These are phyloP conservation scores for Luzula sylvatica DNA, from an alignment of 176 grass and related monocot genomes.

Conservation along the genomic window DNA sequence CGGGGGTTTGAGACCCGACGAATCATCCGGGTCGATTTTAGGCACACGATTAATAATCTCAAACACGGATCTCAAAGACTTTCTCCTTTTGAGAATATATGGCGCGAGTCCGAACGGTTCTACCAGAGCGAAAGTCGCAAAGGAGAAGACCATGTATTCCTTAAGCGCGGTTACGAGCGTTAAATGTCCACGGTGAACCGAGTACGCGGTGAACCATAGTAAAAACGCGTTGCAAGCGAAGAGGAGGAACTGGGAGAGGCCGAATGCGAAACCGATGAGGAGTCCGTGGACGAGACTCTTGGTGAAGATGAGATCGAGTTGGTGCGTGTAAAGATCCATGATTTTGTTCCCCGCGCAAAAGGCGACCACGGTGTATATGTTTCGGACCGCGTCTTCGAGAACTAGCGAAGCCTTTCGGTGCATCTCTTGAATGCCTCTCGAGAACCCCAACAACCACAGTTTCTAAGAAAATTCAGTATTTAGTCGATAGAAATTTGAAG, in stretches of 20 bases:
- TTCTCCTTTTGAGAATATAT: slow-evolving; percentile 82
- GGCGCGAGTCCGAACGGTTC: slow-evolving; percentile 97
- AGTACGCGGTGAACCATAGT: slow-evolving; percentile 76
- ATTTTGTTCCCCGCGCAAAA: slow-evolving; percentile 95
- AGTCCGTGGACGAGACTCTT: slow-evolving; percentile 89
- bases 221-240: slow-evolving; percentile 90
- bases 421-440: slow-evolving; percentile 96
- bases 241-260: slow-evolving; percentile 95
- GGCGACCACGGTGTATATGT: slow-evolving; percentile 98
- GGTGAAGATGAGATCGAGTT: slow-evolving; percentile 70
- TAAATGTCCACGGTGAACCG: slow-evolving; percentile 50
- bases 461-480: slow-evolving; percentile 47
- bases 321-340: slow-evolving; percentile 93
- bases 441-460: slow-evolving; percentile 98
- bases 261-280: slow-evolving; percentile 85
- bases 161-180: slow-evolving; percentile 69
- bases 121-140: slow-evolving; percentile 77
- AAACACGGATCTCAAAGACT: slow-evolving; percentile 74
- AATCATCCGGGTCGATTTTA: slow-evolving; percentile 92
- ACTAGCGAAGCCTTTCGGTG: slow-evolving; percentile 92
- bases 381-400: slow-evolving; percentile 93
- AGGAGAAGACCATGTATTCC: slow-evolving; percentile 97
- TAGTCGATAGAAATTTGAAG: not conserved
- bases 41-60: slow-evolving; percentile 82
- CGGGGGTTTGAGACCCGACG: slow-evolving; percentile 73